Conservation (phyloP, 371 early-diverging fungal species). For the Phascolomyces articulosus region DNA sequence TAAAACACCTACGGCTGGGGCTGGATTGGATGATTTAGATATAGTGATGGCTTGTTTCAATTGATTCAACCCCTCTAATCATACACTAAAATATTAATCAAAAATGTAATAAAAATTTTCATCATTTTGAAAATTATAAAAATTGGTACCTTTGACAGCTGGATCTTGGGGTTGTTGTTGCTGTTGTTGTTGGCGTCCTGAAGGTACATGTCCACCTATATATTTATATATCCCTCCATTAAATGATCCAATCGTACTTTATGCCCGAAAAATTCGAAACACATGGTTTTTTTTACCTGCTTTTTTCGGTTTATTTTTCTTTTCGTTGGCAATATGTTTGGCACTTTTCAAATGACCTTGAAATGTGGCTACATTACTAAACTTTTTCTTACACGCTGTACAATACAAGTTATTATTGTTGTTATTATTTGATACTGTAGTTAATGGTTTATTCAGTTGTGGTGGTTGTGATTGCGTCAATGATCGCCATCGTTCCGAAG, state of each 20-base stretch:
- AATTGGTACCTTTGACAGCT: background rate
- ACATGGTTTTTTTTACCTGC: background rate
- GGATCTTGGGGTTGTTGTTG: background rate
- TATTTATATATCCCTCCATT: background rate
- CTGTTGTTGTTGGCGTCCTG: background rate
- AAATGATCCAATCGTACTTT: too few relatives aligned
- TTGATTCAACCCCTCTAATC: background rate
- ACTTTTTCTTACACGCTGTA: slow-evolving; percentile 46
- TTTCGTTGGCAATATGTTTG: slow-evolving; percentile 48
- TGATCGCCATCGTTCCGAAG: slow-evolving; percentile 1
- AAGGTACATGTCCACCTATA: too few relatives aligned
- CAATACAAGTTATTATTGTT: slow-evolving; percentile 36
- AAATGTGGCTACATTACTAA: slow-evolving; percentile 39
- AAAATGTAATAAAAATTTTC: background rate
- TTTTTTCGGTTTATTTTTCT: slow-evolving; percentile 14
- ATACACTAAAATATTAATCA: too few relatives aligned
- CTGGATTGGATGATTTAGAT: slow-evolving; percentile 16
- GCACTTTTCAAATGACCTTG: slow-evolving; percentile 47
- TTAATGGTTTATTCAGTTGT: background rate
- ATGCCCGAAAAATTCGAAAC: too few relatives aligned
- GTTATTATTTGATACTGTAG: background rate
- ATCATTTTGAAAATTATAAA: background rate
- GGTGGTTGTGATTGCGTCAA: slow-evolving; percentile 1
- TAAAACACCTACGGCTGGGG: slow-evolving; percentile 12
- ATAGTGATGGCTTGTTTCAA: background rate